Evolutionary conservation across 345 rosid genomes (phyloP), one percentile per base, ranked within the genome.

Genomic region (Draba incana): DNA sequence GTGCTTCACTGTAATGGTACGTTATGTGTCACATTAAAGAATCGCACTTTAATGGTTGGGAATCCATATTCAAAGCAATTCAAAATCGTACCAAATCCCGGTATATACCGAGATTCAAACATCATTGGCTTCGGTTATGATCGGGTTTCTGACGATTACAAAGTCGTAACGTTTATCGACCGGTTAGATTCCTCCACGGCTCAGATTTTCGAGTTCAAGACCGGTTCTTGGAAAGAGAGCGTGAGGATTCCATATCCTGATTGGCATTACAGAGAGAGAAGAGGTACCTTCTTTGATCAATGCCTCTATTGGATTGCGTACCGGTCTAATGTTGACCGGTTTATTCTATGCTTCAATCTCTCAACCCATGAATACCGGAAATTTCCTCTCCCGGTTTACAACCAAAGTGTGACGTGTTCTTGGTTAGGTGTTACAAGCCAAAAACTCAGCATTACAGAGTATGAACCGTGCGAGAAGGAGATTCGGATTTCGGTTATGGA

Each of bases 181-280:
- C 68, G 48, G 69, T 0, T 23, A 3, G 78, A 47, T 45, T 39
- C 45, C 3, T 54, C 64, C 38, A 68, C 59, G 16, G 69, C 64
- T 5, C 49, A 61, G 0, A 39, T 75, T 33, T 75, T 61, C 24
- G 68, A 46, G 4, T 75, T 67, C 44, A 61, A 3, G 54, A 45
- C 69, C 39, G 58, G 51, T 68, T 61, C 52, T 28, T 75, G 78
- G 78, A 47, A 23, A 39, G 64, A 62, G 30, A 30, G 46, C 4
- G 27, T 68, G 4, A 38, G 4, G 39, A 41, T 68, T 68, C 53
- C 78, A 54, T 6, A 5, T 20, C 69, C 78, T 6, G 41, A 68
- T 68, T 75, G 74, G 74, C 31, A 75, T 48, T 75, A 75, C 64
- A 75, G 69, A 62, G 69, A 54, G 33, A 68, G 60, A 46, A n/a